Evolutionary conservation across 2,329 filamentous ascomycete species (phyloP).

Genomic region (Parascedosporium putredinis): DNA sequence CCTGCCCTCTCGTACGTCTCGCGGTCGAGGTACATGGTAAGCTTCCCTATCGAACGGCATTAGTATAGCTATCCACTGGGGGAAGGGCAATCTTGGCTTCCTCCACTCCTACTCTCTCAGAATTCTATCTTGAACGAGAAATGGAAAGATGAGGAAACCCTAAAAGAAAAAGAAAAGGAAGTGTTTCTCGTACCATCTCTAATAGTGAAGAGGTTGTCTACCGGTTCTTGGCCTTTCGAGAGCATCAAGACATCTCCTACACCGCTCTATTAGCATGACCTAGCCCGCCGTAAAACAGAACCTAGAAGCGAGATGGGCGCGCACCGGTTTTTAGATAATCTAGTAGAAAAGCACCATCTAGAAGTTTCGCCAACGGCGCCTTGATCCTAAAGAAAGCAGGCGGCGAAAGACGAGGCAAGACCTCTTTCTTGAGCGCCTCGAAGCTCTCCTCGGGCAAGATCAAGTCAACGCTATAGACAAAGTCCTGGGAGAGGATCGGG

Average conservation of each 20-base stretch:
- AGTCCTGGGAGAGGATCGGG: conserved; percentile 52
- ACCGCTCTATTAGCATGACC: neutral
- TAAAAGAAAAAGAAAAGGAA: too few relatives aligned
- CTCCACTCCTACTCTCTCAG: too few relatives aligned
- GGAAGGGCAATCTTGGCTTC: too few relatives aligned
- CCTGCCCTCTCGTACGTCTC: conserved; percentile 76
- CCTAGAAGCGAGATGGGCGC: conserved; percentile 5
- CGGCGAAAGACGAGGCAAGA: conserved; percentile 27
- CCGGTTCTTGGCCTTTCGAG: conserved; percentile 61
- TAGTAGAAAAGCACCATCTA: conserved; percentile 70
- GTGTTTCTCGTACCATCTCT: conserved; percentile 57
- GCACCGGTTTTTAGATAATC: conserved; percentile 71
- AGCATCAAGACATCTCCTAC: conserved; percentile 73
- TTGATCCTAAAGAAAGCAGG: conserved; percentile 56
- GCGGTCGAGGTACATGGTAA: conserved; percentile 70
- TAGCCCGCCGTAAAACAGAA: neutral
- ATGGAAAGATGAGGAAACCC: too few relatives aligned
- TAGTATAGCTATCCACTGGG: too few relatives aligned
- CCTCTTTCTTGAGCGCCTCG: conserved; percentile 39
- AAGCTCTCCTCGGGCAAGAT: conserved; percentile 59
- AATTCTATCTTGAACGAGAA: neutral
- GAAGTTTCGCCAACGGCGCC: conserved; percentile 60
- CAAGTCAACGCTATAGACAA: conserved; percentile 61
- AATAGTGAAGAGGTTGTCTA: conserved; percentile 64
- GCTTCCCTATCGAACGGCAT: too few relatives aligned